Evolutionary conservation across 805 yeast species (phyloP).

Genomic region (Metschnikowia noctiluminum): DNA sequence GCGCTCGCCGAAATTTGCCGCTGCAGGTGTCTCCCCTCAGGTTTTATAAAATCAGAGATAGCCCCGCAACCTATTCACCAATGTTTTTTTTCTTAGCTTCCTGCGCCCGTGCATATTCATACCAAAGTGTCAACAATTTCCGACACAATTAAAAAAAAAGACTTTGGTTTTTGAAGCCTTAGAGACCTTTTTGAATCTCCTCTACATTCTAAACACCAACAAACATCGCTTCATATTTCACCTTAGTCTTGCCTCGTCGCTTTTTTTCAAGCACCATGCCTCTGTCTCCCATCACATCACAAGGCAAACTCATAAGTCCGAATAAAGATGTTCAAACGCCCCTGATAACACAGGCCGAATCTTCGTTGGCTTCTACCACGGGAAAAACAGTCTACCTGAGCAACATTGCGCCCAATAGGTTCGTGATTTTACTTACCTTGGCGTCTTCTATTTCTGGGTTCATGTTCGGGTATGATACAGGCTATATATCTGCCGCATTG

Average conservation of each 20-base stretch:
- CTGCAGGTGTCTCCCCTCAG: background rate
- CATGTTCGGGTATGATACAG: conserved; percentile 97
- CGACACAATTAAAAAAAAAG: too few species aligned
- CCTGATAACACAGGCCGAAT: conserved; percentile 7
- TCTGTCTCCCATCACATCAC: conserved; percentile 5
- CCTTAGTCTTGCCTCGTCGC: background rate
- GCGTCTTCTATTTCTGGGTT: conserved; percentile 90
- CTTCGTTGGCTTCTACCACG: conserved; percentile 7
- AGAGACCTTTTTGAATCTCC: too few species aligned
- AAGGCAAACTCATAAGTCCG: conserved; percentile 4
- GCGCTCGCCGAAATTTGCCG: conserved; percentile 3
- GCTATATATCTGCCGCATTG: conserved; percentile 91
- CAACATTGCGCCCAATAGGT: conserved; percentile 31
- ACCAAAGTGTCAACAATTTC: background rate
- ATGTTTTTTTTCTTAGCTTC: background rate
- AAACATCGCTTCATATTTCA: background rate
- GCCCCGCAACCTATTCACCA: background rate
- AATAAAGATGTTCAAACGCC: conserved; percentile 4
- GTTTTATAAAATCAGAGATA: background rate
- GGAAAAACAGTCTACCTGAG: conserved; percentile 7
- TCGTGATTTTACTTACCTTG: conserved; percentile 67
- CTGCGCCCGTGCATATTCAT: background rate
- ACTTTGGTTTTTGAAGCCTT: too few species aligned
- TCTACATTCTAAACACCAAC: background rate
- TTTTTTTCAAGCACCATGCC: background rate